Conservation (phyloP, 331 rosid genomes). For the Phaseolus coccineus region DNA sequence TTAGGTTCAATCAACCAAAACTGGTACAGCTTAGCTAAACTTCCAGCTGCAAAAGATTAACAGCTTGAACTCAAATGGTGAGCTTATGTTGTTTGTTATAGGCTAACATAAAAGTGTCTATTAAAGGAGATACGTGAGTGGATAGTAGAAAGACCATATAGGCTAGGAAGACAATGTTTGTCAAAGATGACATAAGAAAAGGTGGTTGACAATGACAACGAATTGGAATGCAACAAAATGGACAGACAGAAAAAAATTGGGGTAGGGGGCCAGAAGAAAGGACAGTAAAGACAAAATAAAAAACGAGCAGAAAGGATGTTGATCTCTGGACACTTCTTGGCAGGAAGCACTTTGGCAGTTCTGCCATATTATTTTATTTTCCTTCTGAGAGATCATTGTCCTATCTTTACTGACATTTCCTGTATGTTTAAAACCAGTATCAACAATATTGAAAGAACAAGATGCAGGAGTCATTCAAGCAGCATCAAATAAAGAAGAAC, state of each 20-base stretch:
- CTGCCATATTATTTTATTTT: too few species aligned
- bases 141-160: slow-evolving; percentile 4
- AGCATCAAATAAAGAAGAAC: neutral
- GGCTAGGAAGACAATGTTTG: neutral
- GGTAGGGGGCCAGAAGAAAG: too few species aligned
- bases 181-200: neutral
- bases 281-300: too few species aligned
- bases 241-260: neutral
- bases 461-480: neutral
- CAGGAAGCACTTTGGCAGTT: too few species aligned
- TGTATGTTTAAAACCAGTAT: neutral
- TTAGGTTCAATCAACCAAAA: too few species aligned
- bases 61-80: neutral
- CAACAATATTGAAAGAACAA: slow-evolving; percentile 7
- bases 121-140: neutral
- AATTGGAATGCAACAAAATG: neutral
- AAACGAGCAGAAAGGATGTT: too few species aligned
- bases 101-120: neutral
- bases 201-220: neutral
- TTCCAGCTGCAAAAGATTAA: too few species aligned
- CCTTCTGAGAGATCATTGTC: neutral
- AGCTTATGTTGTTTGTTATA: neutral
- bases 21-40: too few species aligned
- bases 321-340: too few species aligned
- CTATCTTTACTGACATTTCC: neutral